Evolutionary conservation across 208 protist species (phyloP), one percentile per base, ranked within the genome.

Genomic region (Crithidia fasciculata): DNA sequence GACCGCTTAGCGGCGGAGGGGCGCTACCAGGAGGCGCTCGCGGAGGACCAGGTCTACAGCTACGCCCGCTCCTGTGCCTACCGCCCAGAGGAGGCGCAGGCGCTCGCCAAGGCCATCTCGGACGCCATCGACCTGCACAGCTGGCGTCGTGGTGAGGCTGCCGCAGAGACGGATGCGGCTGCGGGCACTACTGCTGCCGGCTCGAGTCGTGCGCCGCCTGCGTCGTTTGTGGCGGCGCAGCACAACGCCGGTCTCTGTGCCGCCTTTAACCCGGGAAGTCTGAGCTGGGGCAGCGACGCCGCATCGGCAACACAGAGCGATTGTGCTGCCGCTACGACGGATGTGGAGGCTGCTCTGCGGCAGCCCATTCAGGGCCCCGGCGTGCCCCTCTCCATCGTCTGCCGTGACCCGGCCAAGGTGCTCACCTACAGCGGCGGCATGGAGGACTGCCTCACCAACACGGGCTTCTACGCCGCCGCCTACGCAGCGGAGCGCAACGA

Each of bases 371-470:
- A 71, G 10, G 86, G 82, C 13, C 72, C 76, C 41, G 90, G 89
- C 36, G 80, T 81, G 4, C 86, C 87, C 40, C 84, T 94, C 53
- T 81, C 74, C 28, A 85, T 96, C 54, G 50, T 89, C 36, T 94
- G 75, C 47, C 57, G 72, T 18, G 83, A 87, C 43, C 57, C 80
- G n/a, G 50, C 71, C 5, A 68, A 91, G 68, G 82, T 89, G 56
- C 82, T 96, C 43, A 85, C 76, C 60, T 96, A 83, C 63, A 65
- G 66, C 47, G 92, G 89, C 10, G 89, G 88, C 13, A 82, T 96
- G 86, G 89, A 96, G 75, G 83, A 91, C 73, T 96, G 92, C 80
- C 78, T 96, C 60, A 83, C 89, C 53, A 96, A 96, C 78, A 96
- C 92, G 39, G 92, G 92, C n/a, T 84, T 84, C 76, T 96, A 96